Percentiles rank a stretch among this genome's conserved stretches.
Evolutionary conservation across 768 basidiomycete genomes (phyloP).

Genomic region (Sutorius australiensis): DNA sequence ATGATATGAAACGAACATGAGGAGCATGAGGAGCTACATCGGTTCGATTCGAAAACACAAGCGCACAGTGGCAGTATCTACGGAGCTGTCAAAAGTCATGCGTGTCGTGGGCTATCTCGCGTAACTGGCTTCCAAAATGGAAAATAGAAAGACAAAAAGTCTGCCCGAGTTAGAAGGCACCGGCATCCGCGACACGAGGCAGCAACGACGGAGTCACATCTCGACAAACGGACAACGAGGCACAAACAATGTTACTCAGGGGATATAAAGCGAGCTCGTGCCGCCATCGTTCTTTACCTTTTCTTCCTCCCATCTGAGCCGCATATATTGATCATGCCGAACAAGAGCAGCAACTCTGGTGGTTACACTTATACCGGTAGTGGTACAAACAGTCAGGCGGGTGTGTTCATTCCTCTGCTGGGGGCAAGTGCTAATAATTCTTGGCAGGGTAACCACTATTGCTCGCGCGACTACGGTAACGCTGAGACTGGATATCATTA

Average conservation of each 20-base stretch:
- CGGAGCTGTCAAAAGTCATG: background rate
- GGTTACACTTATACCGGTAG: constrained; percentile 42
- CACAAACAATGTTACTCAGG: constrained; percentile 8
- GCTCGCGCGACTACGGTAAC: constrained; percentile 45
- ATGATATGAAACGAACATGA: background rate
- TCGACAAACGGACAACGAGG: constrained; percentile 8
- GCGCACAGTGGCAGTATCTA: background rate
- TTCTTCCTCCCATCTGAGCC: background rate
- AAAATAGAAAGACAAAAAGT: background rate
- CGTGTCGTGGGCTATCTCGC: background rate
- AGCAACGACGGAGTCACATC: background rate
- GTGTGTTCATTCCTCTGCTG: background rate
- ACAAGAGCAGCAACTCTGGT: constrained; percentile 17
- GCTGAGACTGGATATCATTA: constrained; percentile 54
- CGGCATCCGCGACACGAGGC: no score
- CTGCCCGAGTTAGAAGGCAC: no score
- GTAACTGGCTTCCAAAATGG: background rate
- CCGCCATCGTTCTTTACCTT: background rate
- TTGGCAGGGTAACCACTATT: constrained; percentile 58
- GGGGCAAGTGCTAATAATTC: background rate
- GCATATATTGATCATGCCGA: constrained; percentile 11
- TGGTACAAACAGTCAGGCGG: constrained; percentile 53
- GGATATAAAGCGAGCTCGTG: background rate
- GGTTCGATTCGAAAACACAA: background rate
- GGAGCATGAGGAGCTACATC: background rate